Percentiles rank a stretch among this genome's conserved stretches.
These are phyloP conservation scores for Cunninghamia lanceolata DNA, from an alignment of 75 land plant species.

Conservation along the genomic window DNA sequence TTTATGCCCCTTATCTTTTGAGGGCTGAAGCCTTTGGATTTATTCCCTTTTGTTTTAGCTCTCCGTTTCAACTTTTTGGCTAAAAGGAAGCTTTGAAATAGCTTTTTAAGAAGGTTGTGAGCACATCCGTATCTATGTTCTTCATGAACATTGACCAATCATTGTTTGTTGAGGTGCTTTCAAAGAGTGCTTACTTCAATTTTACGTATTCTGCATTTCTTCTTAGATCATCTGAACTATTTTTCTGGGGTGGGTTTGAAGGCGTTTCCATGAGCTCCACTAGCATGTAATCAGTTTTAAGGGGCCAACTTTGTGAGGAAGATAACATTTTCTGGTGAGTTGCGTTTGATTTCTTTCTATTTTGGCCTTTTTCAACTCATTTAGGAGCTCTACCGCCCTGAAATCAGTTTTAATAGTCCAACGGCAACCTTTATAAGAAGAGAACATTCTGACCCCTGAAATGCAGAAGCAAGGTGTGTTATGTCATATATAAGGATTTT, in stretches of 20 bases:
- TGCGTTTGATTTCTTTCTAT: not conserved
- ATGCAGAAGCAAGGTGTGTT: no score
- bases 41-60: no score
- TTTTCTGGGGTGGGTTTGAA: not conserved
- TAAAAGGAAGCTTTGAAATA: not conserved
- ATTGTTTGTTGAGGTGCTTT: not conserved
- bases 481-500: no score
- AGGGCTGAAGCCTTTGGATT: no score
- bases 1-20: no score
- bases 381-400: no score
- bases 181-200: not conserved
- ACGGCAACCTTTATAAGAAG: no score
- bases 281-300: not conserved
- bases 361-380: not conserved
- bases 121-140: no score
- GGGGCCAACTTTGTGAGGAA: not conserved
- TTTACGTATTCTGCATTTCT: not conserved
- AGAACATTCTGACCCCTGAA: no score
- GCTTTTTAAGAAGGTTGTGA: not conserved
- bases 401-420: no score
- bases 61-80: no score
- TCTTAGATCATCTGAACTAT: no score
- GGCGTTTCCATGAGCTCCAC: not conserved
- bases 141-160: not conserved
- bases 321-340: not conserved